Conservation (phyloP, 352 stramenopile genomes). For the Phytophthora vignae region DNA sequence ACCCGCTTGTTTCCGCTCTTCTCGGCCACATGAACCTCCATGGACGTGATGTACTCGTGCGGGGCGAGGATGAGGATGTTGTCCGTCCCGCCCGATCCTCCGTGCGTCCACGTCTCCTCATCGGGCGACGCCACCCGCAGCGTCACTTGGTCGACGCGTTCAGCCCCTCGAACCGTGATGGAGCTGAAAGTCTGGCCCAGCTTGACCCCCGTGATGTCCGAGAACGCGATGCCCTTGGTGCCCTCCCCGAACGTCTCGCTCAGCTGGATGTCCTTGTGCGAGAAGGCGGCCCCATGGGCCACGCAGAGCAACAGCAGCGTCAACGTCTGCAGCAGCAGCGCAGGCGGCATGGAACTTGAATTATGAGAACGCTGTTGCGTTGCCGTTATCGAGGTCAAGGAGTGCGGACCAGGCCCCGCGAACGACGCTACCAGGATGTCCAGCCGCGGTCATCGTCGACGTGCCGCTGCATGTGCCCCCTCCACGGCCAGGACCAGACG, state of each 20-base stretch:
- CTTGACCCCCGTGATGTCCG: slow-evolving; percentile 29
- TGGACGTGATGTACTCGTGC: slow-evolving; percentile 27
- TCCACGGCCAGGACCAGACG: slow-evolving; percentile 12
- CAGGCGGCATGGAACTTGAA: slow-evolving; percentile 11
- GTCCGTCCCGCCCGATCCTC: slow-evolving; percentile 26
- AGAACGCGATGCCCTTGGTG: slow-evolving; percentile 26
- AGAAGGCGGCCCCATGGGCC: slow-evolving; percentile 10
- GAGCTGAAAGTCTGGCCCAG: slow-evolving; percentile 30
- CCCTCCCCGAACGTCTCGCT: slow-evolving; percentile 32
- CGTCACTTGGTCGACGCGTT: slow-evolving; percentile 33
- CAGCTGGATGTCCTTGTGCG: slow-evolving; percentile 19
- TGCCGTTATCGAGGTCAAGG: background rate
- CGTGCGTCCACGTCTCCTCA: slow-evolving; percentile 26
- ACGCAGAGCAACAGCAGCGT: slow-evolving; percentile 3
- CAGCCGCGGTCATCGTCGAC: slow-evolving; percentile 8
- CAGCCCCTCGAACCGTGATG: slow-evolving; percentile 25
- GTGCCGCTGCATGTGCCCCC: background rate
- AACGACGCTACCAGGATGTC: slow-evolving; percentile 21
- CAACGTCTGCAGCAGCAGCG: slow-evolving; percentile 5
- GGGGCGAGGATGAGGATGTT: slow-evolving; percentile 18
- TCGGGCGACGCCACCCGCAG: slow-evolving; percentile 18
- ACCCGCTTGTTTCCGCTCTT: slow-evolving; percentile 22
- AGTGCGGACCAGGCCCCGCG: slow-evolving; percentile 1
- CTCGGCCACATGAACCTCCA: slow-evolving; percentile 29
- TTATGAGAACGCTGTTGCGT: slow-evolving; percentile 1